These are phyloP conservation scores for Neonectria hederae DNA, from an alignment of 2,329 filamentous ascomycete species.

Conservation along the genomic window DNA sequence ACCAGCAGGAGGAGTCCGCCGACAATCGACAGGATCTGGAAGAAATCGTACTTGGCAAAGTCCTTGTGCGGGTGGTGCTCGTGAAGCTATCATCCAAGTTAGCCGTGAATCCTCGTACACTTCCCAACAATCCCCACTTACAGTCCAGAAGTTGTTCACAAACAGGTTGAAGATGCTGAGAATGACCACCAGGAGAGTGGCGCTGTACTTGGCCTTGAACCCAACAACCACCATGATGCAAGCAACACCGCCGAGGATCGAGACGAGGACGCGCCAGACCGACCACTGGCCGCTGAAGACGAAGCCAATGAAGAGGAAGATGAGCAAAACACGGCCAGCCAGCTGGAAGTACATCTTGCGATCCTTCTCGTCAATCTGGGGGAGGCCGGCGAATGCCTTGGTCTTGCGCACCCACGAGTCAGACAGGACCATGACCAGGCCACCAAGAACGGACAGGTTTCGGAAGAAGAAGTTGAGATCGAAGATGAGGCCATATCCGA, in stretches of 20 bases:
- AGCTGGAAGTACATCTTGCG: constrained; percentile 99
- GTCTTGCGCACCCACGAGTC: constrained; percentile 98
- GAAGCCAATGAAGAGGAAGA: constrained; percentile 97
- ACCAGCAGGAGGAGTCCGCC: constrained; percentile 95
- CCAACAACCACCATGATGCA: constrained; percentile 99
- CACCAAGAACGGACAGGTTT: constrained; percentile 96
- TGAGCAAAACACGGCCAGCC: constrained; percentile 91
- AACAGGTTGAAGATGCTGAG: constrained; percentile 96
- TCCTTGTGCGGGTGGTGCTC: constrained; percentile 99
- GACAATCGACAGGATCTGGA: constrained; percentile 99
- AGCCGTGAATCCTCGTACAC: neutral
- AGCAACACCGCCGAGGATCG: constrained; percentile 84
- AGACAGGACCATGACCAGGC: constrained; percentile 95
- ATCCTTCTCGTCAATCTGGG: constrained; percentile 97
- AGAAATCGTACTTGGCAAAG: constrained; percentile 99
- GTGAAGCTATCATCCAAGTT: constrained; percentile 73
- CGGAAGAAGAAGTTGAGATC: constrained; percentile 99
- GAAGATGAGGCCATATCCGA: constrained; percentile 98
- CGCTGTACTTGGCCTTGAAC: constrained; percentile 99
- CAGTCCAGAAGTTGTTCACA: constrained; percentile 99
- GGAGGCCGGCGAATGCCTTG: constrained; percentile 94
- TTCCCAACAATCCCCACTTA: constrained; percentile 58
- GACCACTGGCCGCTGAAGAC: constrained; percentile 96
- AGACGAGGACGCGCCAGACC: constrained; percentile 86
- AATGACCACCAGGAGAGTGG: constrained; percentile 92